phyloP scores from a whole-genome alignment of 2,329 filamentous ascomycete genomes.

The Talaromyces sp. region DNA sequence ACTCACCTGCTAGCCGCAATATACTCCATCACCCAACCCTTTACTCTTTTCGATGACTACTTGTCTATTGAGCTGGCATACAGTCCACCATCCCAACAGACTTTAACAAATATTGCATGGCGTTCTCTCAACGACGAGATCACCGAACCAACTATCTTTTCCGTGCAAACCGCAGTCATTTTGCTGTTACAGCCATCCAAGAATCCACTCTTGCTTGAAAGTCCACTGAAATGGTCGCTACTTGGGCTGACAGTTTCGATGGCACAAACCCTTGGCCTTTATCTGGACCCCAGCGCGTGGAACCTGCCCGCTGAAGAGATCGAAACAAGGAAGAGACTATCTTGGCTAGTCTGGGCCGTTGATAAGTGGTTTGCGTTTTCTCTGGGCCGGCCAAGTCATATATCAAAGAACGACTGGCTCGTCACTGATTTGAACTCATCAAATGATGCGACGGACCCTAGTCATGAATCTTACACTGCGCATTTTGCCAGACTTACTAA shows the following conservation, averaged over 20 bases:
- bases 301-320: conserved; percentile 10
- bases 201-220: conserved; percentile 13
- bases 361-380: conserved; percentile 13
- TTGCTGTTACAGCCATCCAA: conserved; percentile 8
- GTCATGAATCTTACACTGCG: not conserved
- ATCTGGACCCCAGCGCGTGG: conserved; percentile 5
- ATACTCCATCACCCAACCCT: conserved; percentile 10
- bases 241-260: conserved; percentile 10
- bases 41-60: conserved; percentile 10
- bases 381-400: conserved; percentile 9
- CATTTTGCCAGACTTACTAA: conserved; percentile 7
- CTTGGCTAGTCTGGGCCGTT: conserved; percentile 6
- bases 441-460: not conserved
- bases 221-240: conserved; percentile 5
- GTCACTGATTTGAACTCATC: not conserved
- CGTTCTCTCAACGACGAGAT: conserved; percentile 12
- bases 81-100: conserved; percentile 4
- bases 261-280: conserved; percentile 12
- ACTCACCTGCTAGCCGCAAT: conserved; percentile 11
- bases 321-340: not conserved
- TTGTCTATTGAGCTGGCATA: conserved; percentile 10
- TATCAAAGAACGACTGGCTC: conserved; percentile 11
- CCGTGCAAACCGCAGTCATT: conserved; percentile 6
- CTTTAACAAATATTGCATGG: conserved; percentile 8
- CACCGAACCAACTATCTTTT: conserved; percentile 8